phyloP scores from a whole-genome alignment of 805 yeast genomes.

The Spathaspora gorwiae region DNA sequence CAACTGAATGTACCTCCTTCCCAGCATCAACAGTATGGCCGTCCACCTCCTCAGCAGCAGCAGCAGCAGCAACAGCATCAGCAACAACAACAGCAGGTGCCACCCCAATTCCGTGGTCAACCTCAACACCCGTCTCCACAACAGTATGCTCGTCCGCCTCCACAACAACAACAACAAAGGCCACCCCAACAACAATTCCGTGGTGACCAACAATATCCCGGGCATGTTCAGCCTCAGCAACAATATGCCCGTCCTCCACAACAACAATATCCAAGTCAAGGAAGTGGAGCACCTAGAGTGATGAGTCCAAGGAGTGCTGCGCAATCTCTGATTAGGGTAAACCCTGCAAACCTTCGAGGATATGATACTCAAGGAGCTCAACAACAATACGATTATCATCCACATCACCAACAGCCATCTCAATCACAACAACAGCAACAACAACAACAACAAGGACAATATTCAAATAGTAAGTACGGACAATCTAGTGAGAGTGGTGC shows the following conservation, averaged over 20 bases:
- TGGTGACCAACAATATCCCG: background rate
- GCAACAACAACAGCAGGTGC: slow-evolving; percentile 8
- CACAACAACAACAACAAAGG: background rate
- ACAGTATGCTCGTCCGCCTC: slow-evolving; percentile 5
- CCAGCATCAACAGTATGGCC: slow-evolving; percentile 13
- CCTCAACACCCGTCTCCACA: slow-evolving; percentile 11
- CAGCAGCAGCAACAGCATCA: slow-evolving; percentile 7
- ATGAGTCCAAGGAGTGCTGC: background rate
- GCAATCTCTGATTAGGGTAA: background rate
- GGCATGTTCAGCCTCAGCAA: background rate
- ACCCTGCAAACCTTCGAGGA: slow-evolving; percentile 6
- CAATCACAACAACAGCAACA: slow-evolving; percentile 3
- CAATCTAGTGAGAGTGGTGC: slow-evolving; percentile 1
- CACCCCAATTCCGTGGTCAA: slow-evolving; percentile 9
- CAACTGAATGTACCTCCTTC: background rate
- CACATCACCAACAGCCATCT: slow-evolving; percentile 4
- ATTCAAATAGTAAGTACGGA: background rate
- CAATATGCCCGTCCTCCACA: slow-evolving; percentile 1
- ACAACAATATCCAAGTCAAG: slow-evolving; percentile 4
- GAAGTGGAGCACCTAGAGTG: background rate
- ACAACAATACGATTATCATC: slow-evolving; percentile 7
- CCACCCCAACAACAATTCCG: background rate
- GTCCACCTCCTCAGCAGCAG: slow-evolving; percentile 7
- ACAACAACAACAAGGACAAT: background rate
- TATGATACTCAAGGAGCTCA: slow-evolving; percentile 3